phyloP scores from a whole-genome alignment of 2,329 filamentous ascomycete genomes.

The Aspergillus vadensis region DNA sequence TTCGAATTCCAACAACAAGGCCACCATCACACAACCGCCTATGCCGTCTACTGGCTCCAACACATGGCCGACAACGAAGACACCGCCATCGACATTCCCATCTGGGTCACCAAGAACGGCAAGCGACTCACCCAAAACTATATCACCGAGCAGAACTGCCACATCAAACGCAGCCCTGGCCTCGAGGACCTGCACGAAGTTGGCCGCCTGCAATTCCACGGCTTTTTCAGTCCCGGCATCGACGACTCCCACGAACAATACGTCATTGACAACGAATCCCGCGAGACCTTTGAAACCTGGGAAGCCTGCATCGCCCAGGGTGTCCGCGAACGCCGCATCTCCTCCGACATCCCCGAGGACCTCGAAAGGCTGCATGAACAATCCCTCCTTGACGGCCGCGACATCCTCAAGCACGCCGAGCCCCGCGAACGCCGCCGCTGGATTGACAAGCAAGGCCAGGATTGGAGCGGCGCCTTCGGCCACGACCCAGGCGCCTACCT shows the following conservation, averaged over 20 bases:
- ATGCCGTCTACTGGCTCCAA: conserved; percentile 82
- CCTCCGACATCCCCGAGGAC: conserved; percentile 70
- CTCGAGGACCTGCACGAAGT: conserved; percentile 75
- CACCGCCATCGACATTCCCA: conserved; percentile 77
- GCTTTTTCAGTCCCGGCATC: conserved; percentile 84
- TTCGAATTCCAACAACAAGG: conserved; percentile 77
- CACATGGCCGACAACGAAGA: conserved; percentile 80
- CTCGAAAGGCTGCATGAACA: conserved; percentile 78
- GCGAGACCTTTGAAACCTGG: conserved; percentile 94
- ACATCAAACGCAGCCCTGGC: conserved; percentile 64
- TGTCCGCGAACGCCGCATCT: conserved; percentile 71
- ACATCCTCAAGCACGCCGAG: conserved; percentile 72
- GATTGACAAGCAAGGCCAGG: conserved; percentile 75
- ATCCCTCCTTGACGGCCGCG: conserved; percentile 75
- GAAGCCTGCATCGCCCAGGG: conserved; percentile 89
- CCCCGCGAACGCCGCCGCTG: conserved; percentile 70
- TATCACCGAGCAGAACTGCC: conserved; percentile 76
- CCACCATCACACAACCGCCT: conserved; percentile 71
- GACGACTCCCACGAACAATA: conserved; percentile 83
- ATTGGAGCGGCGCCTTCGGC: conserved; percentile 87
- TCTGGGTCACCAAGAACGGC: conserved; percentile 80
- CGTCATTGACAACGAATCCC: conserved; percentile 80
- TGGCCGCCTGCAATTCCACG: conserved; percentile 77
- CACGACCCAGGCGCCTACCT: conserved; percentile 68
- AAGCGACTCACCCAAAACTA: conserved; percentile 86